Conservation (phyloP, 257 asterid species). For the Forsythia viridissima region DNA sequence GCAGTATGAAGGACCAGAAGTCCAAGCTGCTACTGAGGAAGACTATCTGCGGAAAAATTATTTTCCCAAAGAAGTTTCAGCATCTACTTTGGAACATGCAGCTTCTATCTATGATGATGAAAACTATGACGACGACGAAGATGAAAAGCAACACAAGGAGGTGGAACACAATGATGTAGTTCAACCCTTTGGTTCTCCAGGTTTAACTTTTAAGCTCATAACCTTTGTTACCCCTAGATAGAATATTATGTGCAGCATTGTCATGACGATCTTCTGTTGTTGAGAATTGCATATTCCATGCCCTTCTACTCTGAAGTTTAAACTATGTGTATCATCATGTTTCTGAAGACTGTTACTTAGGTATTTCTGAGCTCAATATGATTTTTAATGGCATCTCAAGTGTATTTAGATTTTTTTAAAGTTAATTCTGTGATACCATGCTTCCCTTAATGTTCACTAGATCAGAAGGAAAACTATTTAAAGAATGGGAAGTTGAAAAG, state of each 20-base stretch:
- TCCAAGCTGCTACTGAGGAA: conserved; percentile 84
- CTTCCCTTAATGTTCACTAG: not conserved
- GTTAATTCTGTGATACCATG: not conserved
- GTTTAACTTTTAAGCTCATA: conserved; percentile 36
- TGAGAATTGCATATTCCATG: not conserved
- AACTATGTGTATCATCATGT: not conserved
- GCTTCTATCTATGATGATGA: conserved; percentile 87
- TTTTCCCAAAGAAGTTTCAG: conserved; percentile 58
- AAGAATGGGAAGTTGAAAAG: not conserved
- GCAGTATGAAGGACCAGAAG: conserved; percentile 98
- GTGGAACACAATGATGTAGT: conserved; percentile 43
- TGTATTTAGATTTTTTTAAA: not conserved
- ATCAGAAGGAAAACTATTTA: not conserved
- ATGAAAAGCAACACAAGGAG: conserved; percentile 43
- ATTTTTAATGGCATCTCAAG: not conserved
- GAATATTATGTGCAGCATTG: not conserved
- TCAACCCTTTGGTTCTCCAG: conserved; percentile 50
- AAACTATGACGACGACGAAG: conserved; percentile 58
- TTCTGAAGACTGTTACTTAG: not conserved
- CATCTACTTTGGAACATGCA: conserved; percentile 49
- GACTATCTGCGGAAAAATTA: conserved; percentile 74
- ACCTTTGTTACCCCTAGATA: not conserved
- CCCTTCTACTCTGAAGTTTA: not conserved
- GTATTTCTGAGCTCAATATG: not conserved
- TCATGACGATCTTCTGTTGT: not conserved